These are phyloP conservation scores for Usnea hakonensis DNA, from an alignment of 495 filamentous ascomycete species.

Conservation along the genomic window DNA sequence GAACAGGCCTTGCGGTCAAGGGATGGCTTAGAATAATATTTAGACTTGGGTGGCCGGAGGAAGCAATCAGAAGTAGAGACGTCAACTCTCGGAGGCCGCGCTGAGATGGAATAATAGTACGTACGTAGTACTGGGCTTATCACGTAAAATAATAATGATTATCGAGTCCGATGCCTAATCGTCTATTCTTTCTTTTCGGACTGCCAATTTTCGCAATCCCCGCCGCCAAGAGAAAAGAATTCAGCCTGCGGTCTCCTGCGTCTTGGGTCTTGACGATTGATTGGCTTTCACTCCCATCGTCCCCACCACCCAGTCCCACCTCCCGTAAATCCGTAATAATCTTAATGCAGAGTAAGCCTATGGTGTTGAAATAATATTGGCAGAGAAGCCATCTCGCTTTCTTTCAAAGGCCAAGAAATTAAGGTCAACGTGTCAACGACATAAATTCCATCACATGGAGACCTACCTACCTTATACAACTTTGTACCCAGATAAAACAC, in stretches of 20 bases:
- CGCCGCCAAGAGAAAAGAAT: conserved; percentile 4
- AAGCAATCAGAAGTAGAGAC: too few relatives aligned
- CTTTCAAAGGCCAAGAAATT: not conserved
- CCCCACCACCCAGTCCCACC: too few relatives aligned
- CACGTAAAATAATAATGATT: not conserved
- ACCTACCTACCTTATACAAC: not conserved
- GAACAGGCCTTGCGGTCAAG: too few relatives aligned
- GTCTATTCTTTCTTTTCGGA: not conserved
- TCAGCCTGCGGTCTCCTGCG: not conserved
- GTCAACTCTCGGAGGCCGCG: too few relatives aligned
- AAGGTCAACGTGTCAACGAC: not conserved
- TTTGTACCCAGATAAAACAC: not conserved
- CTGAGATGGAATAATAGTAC: too few relatives aligned
- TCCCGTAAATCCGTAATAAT: too few relatives aligned
- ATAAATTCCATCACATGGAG: not conserved
- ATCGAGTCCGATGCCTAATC: too few relatives aligned
- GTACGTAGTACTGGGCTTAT: too few relatives aligned
- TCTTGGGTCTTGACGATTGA: not conserved
- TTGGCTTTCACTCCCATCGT: not conserved
- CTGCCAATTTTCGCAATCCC: conserved; percentile 3
- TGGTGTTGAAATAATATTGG: not conserved
- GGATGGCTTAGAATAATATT: too few relatives aligned
- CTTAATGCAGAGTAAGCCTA: not conserved
- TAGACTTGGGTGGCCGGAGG: too few relatives aligned
- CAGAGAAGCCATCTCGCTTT: not conserved